Evolutionary conservation across 1,284 basidiomycete genomes (phyloP).

Genomic region (Rhizopogon parksii): DNA sequence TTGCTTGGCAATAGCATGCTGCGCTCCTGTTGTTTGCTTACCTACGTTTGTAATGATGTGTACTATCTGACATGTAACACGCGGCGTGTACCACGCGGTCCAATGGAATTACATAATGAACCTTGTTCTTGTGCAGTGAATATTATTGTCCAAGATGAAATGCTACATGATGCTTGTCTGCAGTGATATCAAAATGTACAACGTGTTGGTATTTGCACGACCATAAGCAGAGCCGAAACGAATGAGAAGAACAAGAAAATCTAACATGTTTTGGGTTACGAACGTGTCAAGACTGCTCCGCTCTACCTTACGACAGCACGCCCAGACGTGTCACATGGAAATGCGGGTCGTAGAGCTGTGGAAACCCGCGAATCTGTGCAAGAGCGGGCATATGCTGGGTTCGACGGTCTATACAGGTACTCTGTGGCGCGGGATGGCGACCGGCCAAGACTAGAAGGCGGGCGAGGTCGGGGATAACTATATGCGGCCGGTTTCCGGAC

Average conservation of each 20-base stretch:
- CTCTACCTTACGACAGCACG: neutral
- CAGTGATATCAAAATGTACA: neutral
- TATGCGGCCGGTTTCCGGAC: constrained; percentile 13
- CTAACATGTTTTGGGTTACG: neutral
- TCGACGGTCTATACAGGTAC: constrained; percentile 26
- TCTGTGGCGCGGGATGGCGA: constrained; percentile 13
- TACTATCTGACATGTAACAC: constrained; percentile 1
- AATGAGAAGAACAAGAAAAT: neutral
- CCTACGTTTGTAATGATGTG: constrained; percentile 1
- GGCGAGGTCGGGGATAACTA: constrained; percentile 10
- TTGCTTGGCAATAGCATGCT: neutral
- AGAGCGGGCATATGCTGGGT: constrained; percentile 25
- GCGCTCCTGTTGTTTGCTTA: neutral
- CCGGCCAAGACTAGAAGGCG: constrained; percentile 8
- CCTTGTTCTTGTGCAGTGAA: neutral
- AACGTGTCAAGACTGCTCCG: neutral
- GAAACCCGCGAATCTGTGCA: constrained; percentile 28
- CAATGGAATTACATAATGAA: neutral
- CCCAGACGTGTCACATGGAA: constrained; percentile 17
- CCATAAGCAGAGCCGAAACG: neutral
- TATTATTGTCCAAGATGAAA: neutral
- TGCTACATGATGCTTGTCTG: neutral
- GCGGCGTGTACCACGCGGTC: neutral
- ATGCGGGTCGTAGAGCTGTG: constrained; percentile 25
- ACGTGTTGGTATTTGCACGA: neutral